Evolutionary conservation across 495 filamentous ascomycete genomes (phyloP).

Genomic region (Penicillium verhagenii): DNA sequence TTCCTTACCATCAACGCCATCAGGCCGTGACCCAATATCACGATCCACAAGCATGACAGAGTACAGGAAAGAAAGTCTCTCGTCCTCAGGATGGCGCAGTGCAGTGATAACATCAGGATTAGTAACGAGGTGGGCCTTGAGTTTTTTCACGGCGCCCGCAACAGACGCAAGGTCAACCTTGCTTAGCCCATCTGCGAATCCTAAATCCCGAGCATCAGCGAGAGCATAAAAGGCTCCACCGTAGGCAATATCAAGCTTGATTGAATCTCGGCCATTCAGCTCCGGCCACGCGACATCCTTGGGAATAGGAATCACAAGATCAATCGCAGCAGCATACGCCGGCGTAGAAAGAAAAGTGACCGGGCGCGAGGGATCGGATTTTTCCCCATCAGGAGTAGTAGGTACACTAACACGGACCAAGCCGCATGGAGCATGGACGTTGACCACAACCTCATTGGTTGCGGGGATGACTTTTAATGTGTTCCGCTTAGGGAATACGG

Average conservation of each 20-base stretch:
- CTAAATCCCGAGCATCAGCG: constrained; percentile 17
- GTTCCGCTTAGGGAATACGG: constrained; percentile 22
- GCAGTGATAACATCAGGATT: constrained; percentile 12
- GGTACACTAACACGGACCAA: constrained; percentile 20
- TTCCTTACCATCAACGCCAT: constrained; percentile 6
- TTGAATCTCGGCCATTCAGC: constrained; percentile 3
- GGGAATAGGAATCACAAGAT: constrained; percentile 18
- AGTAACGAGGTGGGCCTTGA: constrained; percentile 18
- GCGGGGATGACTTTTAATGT: constrained; percentile 9
- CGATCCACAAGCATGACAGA: constrained; percentile 2
- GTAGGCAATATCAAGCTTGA: constrained; percentile 13
- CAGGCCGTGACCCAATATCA: neutral
- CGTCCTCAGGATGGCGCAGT: constrained; percentile 17
- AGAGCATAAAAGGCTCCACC: constrained; percentile 30
- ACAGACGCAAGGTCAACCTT: constrained; percentile 16
- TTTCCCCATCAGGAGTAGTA: constrained; percentile 5
- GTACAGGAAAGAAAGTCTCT: constrained; percentile 21
- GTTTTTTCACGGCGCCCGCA: constrained; percentile 7
- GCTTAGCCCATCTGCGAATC: constrained; percentile 13
- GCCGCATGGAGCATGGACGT: constrained; percentile 24
- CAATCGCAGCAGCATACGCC: constrained; percentile 17
- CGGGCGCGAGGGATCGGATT: constrained; percentile 17
- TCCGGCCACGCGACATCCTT: constrained; percentile 21
- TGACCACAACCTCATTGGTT: constrained; percentile 6
- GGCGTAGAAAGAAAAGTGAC: constrained; percentile 28